A percentile compares a stretch with the other conserved stretches of the same genome.
Conservation (phyloP, 345 rosid species). For the Iberis pinnata region DNA sequence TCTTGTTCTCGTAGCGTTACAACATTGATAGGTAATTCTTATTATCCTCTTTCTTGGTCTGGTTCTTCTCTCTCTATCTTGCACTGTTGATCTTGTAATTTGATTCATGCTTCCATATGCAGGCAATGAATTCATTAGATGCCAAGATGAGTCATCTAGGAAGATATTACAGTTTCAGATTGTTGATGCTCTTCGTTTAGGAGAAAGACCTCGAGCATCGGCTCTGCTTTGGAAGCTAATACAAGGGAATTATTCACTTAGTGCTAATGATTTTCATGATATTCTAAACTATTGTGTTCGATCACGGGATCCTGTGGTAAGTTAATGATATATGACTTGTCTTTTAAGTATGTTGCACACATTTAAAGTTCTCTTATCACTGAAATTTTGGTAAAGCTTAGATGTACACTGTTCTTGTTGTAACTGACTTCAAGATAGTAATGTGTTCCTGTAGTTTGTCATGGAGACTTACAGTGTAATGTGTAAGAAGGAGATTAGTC, state of each 20-base stretch:
- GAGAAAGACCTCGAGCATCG: slow-evolving; percentile 61
- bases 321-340: slow-evolving; percentile 17
- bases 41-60: neutral
- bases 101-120: slow-evolving; percentile 6
- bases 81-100: neutral
- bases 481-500: slow-evolving; percentile 48
- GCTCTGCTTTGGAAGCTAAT: slow-evolving; percentile 43
- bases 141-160: slow-evolving; percentile 25
- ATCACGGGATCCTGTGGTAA: slow-evolving; percentile 72
- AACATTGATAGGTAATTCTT: slow-evolving; percentile 36
- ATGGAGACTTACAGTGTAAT: slow-evolving; percentile 72
- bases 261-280: slow-evolving; percentile 41
- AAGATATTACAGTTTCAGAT: slow-evolving; percentile 41
- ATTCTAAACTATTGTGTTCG: slow-evolving; percentile 58
- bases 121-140: slow-evolving; percentile 31
- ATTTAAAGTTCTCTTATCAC: neutral
- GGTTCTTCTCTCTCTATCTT: neutral
- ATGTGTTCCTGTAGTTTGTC: slow-evolving; percentile 54
- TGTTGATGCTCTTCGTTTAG: slow-evolving; percentile 52
- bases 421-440: slow-evolving; percentile 19
- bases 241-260: slow-evolving; percentile 26
- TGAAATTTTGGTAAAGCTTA: neutral
- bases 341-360: neutral
- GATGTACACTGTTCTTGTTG: neutral
- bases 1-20: slow-evolving; percentile 35